Evolutionary conservation across 257 asterid species (phyloP), one percentile per base, ranked within the genome.

Genomic region (Solanum infundibuliforme): DNA sequence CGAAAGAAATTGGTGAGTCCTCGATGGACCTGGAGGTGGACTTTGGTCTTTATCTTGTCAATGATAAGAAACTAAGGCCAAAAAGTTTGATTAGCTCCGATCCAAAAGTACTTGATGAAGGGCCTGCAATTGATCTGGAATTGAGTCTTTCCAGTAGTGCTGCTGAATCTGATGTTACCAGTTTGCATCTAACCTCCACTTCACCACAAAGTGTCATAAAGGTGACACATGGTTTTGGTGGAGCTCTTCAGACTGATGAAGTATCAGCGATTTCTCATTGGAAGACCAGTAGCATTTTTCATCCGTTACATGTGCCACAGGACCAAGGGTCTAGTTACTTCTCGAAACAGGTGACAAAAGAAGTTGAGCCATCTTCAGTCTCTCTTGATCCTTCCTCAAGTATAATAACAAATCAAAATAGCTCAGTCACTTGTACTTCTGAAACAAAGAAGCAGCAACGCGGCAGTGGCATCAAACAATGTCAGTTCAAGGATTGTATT

Each of bases 371-470:
- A 75, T 84, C 91, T 79, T 65, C 88, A 34, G 52, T 71, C 65
- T 87, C 96, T 89, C 93, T 89, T 86, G 94, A 91, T 75, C 94
- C 91, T 91, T 94, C 95, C 87, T 82, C 93, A 8, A 94, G 96
- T 87, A 38, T 90, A 79, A 86, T 92, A 87, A 90, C 97, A 85
- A 58, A 92, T 86, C 96, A 94, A 85, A 94, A 93, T 91, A 94
- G 98, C 94, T 92, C 98, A 87, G 96, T 92, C 94, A 95, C 98
- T 97, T 97, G 96, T 91, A 87, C 98, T 94, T 95, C 98, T 98
- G 92, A 95, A 91, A 91, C 94, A 29, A 92, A 92, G 79, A 90
- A 86, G 62, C 94, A 91, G 52, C 94, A 95, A 91, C 95, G 91
- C 94, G 31, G 23, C 48, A 92, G 66, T 77, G 91, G 91, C 87